Percentiles rank a stretch among this genome's conserved stretches.
phyloP scores from a whole-genome alignment of 805 yeast genomes.

The Huiozyma sinensis region DNA sequence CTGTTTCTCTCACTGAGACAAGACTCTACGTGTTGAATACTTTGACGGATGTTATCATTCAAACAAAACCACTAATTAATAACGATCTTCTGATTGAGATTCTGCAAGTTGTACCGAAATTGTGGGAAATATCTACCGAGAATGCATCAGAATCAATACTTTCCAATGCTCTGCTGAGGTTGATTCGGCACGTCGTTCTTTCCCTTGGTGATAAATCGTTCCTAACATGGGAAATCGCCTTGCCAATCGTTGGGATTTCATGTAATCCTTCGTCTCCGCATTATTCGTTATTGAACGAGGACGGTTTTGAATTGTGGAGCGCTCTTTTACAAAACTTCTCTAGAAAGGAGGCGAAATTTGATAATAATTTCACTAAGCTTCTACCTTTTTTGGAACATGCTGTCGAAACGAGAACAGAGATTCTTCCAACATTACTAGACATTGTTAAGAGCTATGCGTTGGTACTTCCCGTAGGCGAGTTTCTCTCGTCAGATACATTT shows the following conservation, averaged over 20 bases:
- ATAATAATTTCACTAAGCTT: constrained; percentile 32
- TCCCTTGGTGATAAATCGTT: constrained; percentile 45
- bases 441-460: constrained; percentile 55
- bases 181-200: constrained; percentile 44
- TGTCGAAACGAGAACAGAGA: constrained; percentile 62
- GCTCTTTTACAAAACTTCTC: constrained; percentile 56
- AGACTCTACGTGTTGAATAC: constrained; percentile 65
- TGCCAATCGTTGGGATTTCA: constrained; percentile 53
- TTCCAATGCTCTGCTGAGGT: constrained; percentile 42
- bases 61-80: constrained; percentile 54
- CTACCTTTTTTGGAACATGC: constrained; percentile 48
- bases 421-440: constrained; percentile 51
- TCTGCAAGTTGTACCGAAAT: constrained; percentile 49
- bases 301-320: constrained; percentile 81
- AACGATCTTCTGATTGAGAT: constrained; percentile 40
- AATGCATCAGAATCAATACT: constrained; percentile 30
- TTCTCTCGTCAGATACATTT: constrained; percentile 22
- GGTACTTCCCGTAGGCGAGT: constrained; percentile 31
- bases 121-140: constrained; percentile 55
- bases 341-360: constrained; percentile 15
- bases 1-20: constrained; percentile 56
- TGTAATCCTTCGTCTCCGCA: constrained; percentile 52
- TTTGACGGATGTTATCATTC: constrained; percentile 48
- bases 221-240: constrained; percentile 42
- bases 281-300: constrained; percentile 59